phyloP scores from a whole-genome alignment of 441 rosid genomes.

The Gossypium davidsonii region DNA sequence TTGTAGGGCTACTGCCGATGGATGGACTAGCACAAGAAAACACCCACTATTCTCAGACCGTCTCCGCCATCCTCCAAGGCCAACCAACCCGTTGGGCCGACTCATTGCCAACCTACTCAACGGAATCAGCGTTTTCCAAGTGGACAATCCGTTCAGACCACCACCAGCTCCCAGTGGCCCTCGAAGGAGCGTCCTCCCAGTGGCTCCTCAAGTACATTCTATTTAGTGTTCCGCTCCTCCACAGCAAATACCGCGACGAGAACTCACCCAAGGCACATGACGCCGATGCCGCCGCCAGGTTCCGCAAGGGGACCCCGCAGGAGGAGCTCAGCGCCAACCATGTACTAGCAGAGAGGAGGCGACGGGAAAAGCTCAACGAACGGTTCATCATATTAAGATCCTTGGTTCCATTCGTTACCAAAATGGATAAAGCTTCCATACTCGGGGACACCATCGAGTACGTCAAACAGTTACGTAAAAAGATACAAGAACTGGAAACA shows the following conservation, averaged over 20 bases:
- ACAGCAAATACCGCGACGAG: constrained; percentile 41
- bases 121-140: constrained; percentile 62
- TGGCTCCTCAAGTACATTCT: constrained; percentile 74
- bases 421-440: constrained; percentile 94
- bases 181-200: constrained; percentile 60
- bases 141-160: constrained; percentile 46
- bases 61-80: constrained; percentile 59
- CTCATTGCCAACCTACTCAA: constrained; percentile 25
- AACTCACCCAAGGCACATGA: constrained; percentile 50
- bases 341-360: constrained; percentile 84
- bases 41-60: constrained; percentile 71
- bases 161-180: constrained; percentile 19
- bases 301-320: constrained; percentile 37
- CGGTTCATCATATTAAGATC: constrained; percentile 69
- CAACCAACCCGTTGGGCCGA: constrained; percentile 42
- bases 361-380: constrained; percentile 88
- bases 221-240: constrained; percentile 66
- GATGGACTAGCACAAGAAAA: constrained; percentile 54
- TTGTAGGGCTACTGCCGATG: constrained; percentile 23
- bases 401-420: constrained; percentile 82
- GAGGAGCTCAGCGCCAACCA: constrained; percentile 80
- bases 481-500: constrained; percentile 65
- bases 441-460: constrained; percentile 89
- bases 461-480: constrained; percentile 70
- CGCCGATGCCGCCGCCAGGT: constrained; percentile 26